These are phyloP conservation scores for Teunomyces barrocoloradensis DNA, from an alignment of 805 yeast genomes.

Conservation along the genomic window DNA sequence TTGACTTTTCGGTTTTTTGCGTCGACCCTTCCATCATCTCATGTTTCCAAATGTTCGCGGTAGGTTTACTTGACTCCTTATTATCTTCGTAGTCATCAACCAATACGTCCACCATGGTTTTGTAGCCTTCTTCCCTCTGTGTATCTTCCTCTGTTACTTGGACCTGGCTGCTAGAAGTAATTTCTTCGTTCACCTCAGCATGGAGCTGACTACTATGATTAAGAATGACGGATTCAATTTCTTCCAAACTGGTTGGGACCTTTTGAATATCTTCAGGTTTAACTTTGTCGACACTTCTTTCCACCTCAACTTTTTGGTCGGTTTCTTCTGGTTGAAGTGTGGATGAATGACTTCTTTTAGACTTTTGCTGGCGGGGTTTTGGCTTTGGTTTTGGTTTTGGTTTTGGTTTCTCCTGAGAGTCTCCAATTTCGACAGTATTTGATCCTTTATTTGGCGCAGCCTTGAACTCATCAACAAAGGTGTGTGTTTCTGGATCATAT, in stretches of 20 bases:
- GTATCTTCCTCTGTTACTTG: not conserved
- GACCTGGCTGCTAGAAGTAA: not conserved
- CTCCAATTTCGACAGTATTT: not conserved
- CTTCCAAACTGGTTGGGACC: constrained; percentile 30
- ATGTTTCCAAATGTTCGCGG: not conserved
- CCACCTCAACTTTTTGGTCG: not conserved
- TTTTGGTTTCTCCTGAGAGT: constrained; percentile 4
- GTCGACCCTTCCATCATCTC: not conserved
- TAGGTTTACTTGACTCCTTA: not conserved
- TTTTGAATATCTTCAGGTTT: constrained; percentile 1
- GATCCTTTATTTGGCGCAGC: not conserved
- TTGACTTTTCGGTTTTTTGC: not conserved
- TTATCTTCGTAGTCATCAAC: constrained; percentile 8
- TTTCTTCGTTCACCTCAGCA: constrained; percentile 4
- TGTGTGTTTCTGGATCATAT: not conserved
- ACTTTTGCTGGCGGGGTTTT: constrained; percentile 7
- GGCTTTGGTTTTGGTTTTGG: not conserved
- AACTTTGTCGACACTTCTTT: constrained; percentile 3
- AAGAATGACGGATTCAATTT: constrained; percentile 35
- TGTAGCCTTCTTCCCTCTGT: constrained; percentile 11
- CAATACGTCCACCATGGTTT: constrained; percentile 19
- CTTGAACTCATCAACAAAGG: constrained; percentile 2
- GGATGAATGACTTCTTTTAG: not conserved
- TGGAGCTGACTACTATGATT: constrained; percentile 30
- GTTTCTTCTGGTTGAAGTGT: not conserved